Evolutionary conservation across 305 asterid species (phyloP).

Genomic region (Solanum chacoense): DNA sequence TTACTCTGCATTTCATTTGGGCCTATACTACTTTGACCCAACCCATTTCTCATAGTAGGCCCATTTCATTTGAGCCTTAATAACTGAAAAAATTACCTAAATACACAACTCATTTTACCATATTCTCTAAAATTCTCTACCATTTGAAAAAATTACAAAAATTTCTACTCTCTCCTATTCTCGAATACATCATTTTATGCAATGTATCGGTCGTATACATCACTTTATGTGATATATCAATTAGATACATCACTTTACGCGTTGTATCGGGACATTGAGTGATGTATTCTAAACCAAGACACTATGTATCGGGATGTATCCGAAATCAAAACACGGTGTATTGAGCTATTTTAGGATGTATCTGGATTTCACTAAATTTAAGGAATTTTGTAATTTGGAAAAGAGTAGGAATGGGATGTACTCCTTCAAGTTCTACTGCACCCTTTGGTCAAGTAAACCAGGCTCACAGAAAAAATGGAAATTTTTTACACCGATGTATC

Average conservation of each 20-base stretch:
- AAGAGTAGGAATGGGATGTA: background rate
- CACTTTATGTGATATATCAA: background rate
- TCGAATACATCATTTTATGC: too few species aligned
- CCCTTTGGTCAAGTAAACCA: background rate
- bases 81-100: rapidly evolving
- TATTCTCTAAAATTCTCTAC: background rate
- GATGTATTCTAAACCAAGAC: background rate
- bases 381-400: background rate
- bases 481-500: background rate
- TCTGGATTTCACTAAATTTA: too few species aligned
- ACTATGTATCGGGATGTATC: too few species aligned
- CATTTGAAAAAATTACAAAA: background rate
- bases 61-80: background rate
- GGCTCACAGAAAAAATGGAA: background rate
- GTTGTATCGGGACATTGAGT: background rate
- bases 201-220: too few species aligned
- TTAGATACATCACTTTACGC: background rate
- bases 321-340: rapidly evolving
- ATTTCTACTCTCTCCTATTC: rapidly evolving
- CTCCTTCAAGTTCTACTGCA: too few species aligned
- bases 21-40: background rate
- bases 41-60: background rate
- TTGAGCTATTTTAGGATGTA: rapidly evolving
- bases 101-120: too few species aligned
- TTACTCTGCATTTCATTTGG: background rate